Percentiles rank a stretch among this genome's conserved stretches.
phyloP scores from a whole-genome alignment of 192 early-diverging fungal genomes.

The Neocallimastix lanati region DNA sequence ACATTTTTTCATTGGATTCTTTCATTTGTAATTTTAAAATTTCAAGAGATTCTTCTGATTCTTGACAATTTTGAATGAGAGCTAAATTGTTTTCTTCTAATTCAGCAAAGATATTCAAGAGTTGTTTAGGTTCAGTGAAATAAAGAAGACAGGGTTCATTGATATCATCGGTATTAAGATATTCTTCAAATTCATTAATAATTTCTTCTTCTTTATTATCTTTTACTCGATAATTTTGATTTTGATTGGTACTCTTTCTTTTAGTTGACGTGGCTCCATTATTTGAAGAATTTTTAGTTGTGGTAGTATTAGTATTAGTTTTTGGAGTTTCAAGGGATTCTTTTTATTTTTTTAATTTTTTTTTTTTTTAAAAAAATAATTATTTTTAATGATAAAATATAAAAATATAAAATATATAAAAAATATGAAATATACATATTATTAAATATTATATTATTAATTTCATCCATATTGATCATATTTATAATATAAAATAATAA shows the following conservation, averaged over 20 bases:
- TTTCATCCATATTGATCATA: no score
- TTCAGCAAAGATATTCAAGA: conserved; percentile 36
- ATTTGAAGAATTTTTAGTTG: no score
- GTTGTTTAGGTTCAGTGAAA: conserved; percentile 30
- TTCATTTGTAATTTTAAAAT: conserved; percentile 28
- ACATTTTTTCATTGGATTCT: conserved; percentile 30
- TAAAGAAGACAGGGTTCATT: conserved; percentile 11
- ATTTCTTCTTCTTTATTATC: background rate
- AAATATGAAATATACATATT: no score
- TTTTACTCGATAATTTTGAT: background rate
- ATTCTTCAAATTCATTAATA: conserved; percentile 7
- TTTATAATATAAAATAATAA: no score
- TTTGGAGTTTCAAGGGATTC: background rate
- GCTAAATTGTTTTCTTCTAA: conserved; percentile 41
- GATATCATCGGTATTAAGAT: background rate
- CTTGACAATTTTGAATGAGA: conserved; percentile 40
- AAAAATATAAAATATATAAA: no score
- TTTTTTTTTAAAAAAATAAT: no score
- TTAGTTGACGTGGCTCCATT: background rate
- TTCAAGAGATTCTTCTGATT: conserved; percentile 38
- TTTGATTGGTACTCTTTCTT: conserved; percentile 2
- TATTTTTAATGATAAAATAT: no score
- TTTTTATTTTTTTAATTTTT: no score
- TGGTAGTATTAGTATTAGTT: no score
- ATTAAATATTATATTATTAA: no score